Percentiles rank a stretch among this genome's conserved stretches.
Evolutionary conservation across 1,284 basidiomycete genomes (phyloP).

Genomic region (Rhodotorula sp.): DNA sequence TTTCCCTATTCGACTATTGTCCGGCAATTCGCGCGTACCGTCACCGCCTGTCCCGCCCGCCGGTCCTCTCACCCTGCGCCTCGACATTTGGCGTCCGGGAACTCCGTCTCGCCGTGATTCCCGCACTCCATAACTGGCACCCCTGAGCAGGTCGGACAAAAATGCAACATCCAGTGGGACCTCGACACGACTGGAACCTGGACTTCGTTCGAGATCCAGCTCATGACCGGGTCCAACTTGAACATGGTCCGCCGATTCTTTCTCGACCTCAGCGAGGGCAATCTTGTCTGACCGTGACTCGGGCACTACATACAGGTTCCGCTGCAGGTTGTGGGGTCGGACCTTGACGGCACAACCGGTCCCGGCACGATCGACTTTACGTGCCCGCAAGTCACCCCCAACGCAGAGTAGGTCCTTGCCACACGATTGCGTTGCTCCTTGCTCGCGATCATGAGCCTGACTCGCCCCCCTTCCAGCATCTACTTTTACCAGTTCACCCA

Average conservation of each 20-base stretch:
- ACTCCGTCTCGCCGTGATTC: not conserved
- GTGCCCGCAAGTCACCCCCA: slow-evolving; percentile 72
- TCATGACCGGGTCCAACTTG: slow-evolving; percentile 23
- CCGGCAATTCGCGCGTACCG: no score
- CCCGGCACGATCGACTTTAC: slow-evolving; percentile 55
- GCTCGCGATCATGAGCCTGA: no score
- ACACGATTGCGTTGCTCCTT: no score
- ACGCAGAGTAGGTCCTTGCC: slow-evolving; percentile 44
- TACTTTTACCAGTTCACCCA: slow-evolving; percentile 36
- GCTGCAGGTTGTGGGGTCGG: slow-evolving; percentile 25
- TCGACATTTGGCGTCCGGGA: not conserved
- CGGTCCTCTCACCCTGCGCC: no score
- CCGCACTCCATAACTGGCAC: not conserved
- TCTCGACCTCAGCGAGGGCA: not conserved
- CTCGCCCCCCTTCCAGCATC: slow-evolving; percentile 52
- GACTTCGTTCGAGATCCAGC: slow-evolving; percentile 55
- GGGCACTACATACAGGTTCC: slow-evolving; percentile 4
- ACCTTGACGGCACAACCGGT: slow-evolving; percentile 42
- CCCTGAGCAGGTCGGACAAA: not conserved
- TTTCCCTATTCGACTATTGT: no score
- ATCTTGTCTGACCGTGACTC: slow-evolving; percentile 8
- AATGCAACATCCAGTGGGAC: slow-evolving; percentile 28
- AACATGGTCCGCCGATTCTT: slow-evolving; percentile 46
- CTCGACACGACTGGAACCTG: slow-evolving; percentile 32
- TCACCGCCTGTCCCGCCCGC: no score